phyloP scores from a whole-genome alignment of 306 rosid genomes.

The Lathyrus oleraceus region DNA sequence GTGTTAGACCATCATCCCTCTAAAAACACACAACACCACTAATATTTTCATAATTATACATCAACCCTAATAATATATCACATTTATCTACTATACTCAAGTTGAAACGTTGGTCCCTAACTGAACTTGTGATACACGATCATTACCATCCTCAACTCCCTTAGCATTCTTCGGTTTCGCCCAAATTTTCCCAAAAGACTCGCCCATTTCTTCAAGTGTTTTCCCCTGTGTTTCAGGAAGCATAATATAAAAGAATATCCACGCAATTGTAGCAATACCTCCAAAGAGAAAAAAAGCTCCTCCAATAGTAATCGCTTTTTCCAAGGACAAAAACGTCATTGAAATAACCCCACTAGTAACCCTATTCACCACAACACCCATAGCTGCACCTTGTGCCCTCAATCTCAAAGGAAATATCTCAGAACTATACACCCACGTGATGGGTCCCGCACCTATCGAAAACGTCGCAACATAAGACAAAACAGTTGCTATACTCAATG shows the following conservation, averaged over 20 bases:
- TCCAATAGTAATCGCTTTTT: constrained; percentile 51
- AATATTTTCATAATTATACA: background rate
- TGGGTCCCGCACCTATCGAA: constrained; percentile 86
- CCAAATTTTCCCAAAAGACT: constrained; percentile 59
- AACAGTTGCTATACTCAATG: constrained; percentile 45
- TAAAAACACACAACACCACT: background rate
- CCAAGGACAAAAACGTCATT: constrained; percentile 74
- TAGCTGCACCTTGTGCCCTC: constrained; percentile 73
- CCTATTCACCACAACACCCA: constrained; percentile 62
- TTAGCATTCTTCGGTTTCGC: constrained; percentile 2
- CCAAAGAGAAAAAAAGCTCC: constrained; percentile 75
- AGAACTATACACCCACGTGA: constrained; percentile 70
- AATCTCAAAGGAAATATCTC: constrained; percentile 76
- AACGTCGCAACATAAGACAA: constrained; percentile 57
- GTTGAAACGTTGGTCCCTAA: constrained; percentile 30
- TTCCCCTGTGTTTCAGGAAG: constrained; percentile 80
- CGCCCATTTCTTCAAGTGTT: constrained; percentile 75
- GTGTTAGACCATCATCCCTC: too few relatives aligned
- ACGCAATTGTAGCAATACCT: constrained; percentile 42
- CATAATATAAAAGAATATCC: constrained; percentile 58
- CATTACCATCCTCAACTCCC: constrained; percentile 3
- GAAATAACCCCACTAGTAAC: constrained; percentile 56
- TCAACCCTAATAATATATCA: background rate
- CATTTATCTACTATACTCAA: constrained; percentile 18
- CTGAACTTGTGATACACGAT: constrained; percentile 41